These are phyloP conservation scores for Corylus americana DNA, from an alignment of 306 rosid species.

Conservation along the genomic window DNA sequence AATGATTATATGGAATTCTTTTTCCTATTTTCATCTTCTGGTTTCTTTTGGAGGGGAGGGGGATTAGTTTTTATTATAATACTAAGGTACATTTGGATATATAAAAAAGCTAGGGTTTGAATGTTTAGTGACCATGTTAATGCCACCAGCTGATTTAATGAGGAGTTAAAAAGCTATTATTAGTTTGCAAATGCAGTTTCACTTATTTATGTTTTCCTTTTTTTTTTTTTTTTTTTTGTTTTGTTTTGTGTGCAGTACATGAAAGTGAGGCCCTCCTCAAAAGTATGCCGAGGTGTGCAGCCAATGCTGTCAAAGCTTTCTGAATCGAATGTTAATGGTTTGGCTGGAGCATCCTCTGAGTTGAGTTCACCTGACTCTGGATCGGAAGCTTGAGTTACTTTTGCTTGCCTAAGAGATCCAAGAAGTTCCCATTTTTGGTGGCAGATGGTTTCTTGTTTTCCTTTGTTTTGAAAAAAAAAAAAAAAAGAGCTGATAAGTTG, in stretches of 20 bases:
- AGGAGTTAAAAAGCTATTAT: not conserved
- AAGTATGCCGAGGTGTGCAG: slow-evolving; percentile 63
- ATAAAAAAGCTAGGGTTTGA: not conserved
- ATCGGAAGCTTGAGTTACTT: slow-evolving; percentile 69
- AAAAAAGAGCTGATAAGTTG: slow-evolving; percentile 46
- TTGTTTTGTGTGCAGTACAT: slow-evolving; percentile 39
- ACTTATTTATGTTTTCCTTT: slow-evolving; percentile 14
- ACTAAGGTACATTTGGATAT: not conserved
- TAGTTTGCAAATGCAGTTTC: slow-evolving; percentile 7
- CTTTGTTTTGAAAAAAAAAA: slow-evolving; percentile 54
- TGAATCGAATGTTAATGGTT: slow-evolving; percentile 62
- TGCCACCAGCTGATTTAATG: not conserved
- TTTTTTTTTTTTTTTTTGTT: not conserved
- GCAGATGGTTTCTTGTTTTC: slow-evolving; percentile 61
- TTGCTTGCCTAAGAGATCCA: slow-evolving; percentile 43
- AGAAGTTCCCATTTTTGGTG: slow-evolving; percentile 59
- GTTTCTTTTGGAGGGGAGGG: slow-evolving; percentile 1
- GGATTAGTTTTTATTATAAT: not conserved
- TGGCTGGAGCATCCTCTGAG: slow-evolving; percentile 64
- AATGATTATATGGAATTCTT: not conserved
- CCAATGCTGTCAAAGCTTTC: slow-evolving; percentile 64
- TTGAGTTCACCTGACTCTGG: slow-evolving; percentile 70
- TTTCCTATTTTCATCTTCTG: not conserved
- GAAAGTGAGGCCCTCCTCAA: slow-evolving; percentile 57
- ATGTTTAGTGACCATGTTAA: not conserved